These are phyloP conservation scores for Talaromyces marneffei DNA, from an alignment of 2,329 filamentous ascomycete genomes.

Conservation along the genomic window DNA sequence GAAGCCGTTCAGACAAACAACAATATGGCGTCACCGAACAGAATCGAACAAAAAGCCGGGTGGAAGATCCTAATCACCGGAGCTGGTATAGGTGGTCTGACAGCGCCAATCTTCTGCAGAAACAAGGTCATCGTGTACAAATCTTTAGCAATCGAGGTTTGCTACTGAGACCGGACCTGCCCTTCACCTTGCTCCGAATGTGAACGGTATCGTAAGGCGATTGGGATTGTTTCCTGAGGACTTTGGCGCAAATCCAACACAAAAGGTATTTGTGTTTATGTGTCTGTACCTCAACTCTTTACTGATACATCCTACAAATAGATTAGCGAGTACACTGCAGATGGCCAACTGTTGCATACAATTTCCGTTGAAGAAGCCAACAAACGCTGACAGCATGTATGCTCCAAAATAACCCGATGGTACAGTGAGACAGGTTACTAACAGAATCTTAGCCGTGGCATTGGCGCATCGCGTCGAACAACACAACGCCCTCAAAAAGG, in stretches of 20 bases:
- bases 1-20: background rate
- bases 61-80: constrained; percentile 30
- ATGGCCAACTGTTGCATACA: constrained; percentile 30
- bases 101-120: constrained; percentile 44
- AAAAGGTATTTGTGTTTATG: constrained; percentile 18
- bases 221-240: constrained; percentile 40
- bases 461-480: constrained; percentile 51
- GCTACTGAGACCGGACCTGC: constrained; percentile 55
- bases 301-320: constrained; percentile 16
- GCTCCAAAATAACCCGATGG: background rate
- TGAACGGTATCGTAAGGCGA: constrained; percentile 50
- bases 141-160: constrained; percentile 52
- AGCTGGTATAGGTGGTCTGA: constrained; percentile 31
- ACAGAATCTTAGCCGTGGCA: constrained; percentile 39
- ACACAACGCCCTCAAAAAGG: constrained; percentile 47
- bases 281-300: background rate
- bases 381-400: constrained; percentile 28
- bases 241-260: constrained; percentile 35
- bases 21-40: background rate
- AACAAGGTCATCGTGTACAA: constrained; percentile 47
- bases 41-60: background rate
- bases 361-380: constrained; percentile 23
- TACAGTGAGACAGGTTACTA: background rate
- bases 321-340: constrained; percentile 34
- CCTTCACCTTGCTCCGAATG: constrained; percentile 58